phyloP scores from a whole-genome alignment of 768 basidiomycete genomes.

The Collybiopsis luxurians region DNA sequence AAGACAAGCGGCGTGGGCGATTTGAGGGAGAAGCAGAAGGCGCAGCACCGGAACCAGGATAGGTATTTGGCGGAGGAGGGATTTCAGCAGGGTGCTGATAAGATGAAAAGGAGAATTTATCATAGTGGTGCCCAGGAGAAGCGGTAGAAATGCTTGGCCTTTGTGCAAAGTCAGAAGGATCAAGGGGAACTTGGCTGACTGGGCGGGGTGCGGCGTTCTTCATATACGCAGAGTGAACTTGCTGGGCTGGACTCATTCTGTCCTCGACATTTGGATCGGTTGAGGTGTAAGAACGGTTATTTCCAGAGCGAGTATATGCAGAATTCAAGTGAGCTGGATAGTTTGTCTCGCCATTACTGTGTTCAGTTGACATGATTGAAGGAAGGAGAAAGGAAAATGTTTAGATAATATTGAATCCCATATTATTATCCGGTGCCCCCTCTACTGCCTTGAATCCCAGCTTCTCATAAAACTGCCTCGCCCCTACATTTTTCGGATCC shows the following conservation, averaged over 20 bases:
- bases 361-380: background rate
- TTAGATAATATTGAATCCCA: too few relatives aligned
- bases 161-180: background rate
- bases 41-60: conserved; percentile 24
- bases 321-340: background rate
- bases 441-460: conserved; percentile 61
- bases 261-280: background rate
- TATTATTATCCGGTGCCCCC: conserved; percentile 44
- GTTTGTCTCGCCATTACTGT: background rate
- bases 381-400: background rate
- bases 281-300: too few relatives aligned
- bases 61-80: conserved; percentile 44
- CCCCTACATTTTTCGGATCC: conserved; percentile 59
- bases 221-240: background rate
- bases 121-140: background rate
- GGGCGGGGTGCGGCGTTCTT: conserved; percentile 15
- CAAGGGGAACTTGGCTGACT: conserved; percentile 17
- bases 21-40: conserved; percentile 13
- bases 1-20: conserved; percentile 21
- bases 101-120: conserved; percentile 48
- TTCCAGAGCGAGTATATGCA: background rate
- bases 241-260: too few relatives aligned
- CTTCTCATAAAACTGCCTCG: conserved; percentile 57
- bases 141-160: background rate
- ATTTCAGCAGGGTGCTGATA: conserved; percentile 65